Evolutionary conservation across 2,329 filamentous ascomycete species (phyloP).

Genomic region (Penicillium sp.): DNA sequence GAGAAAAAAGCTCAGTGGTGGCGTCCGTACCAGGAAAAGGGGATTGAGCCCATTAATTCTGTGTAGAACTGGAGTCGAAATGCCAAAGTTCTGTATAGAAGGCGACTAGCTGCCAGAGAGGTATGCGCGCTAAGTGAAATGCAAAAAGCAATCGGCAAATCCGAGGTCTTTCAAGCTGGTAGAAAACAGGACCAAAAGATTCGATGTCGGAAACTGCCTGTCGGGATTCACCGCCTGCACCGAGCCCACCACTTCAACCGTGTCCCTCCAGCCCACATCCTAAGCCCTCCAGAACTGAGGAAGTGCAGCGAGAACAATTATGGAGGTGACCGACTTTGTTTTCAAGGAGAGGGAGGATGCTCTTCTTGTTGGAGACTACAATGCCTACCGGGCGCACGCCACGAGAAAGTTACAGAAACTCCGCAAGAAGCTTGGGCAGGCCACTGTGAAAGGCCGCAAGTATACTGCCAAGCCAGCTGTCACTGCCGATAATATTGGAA

Average conservation of each 20-base stretch:
- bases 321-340: slow-evolving; percentile 89
- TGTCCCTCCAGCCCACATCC: slow-evolving; percentile 13
- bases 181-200: slow-evolving; percentile 21
- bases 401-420: slow-evolving; percentile 76
- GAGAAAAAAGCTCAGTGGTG: slow-evolving; percentile 11
- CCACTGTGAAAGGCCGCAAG: slow-evolving; percentile 82
- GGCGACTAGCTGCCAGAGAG: background rate
- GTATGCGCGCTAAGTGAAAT: background rate
- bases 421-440: slow-evolving; percentile 78
- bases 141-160: background rate
- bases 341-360: slow-evolving; percentile 75
- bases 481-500: slow-evolving; percentile 69
- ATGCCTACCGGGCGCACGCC: slow-evolving; percentile 74
- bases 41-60: background rate
- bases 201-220: slow-evolving; percentile 25
- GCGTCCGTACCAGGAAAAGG: slow-evolving; percentile 19
- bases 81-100: too few species aligned
- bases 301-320: slow-evolving; percentile 37
- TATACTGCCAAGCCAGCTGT: slow-evolving; percentile 68
- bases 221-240: slow-evolving; percentile 27
- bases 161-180: slow-evolving; percentile 14
- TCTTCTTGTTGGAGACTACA: slow-evolving; percentile 83
- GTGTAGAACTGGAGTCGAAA: background rate
- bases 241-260: slow-evolving; percentile 23
- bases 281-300: slow-evolving; percentile 1